These are phyloP conservation scores for Ajuga reptans DNA, from an alignment of 305 asterid species.

Conservation along the genomic window DNA sequence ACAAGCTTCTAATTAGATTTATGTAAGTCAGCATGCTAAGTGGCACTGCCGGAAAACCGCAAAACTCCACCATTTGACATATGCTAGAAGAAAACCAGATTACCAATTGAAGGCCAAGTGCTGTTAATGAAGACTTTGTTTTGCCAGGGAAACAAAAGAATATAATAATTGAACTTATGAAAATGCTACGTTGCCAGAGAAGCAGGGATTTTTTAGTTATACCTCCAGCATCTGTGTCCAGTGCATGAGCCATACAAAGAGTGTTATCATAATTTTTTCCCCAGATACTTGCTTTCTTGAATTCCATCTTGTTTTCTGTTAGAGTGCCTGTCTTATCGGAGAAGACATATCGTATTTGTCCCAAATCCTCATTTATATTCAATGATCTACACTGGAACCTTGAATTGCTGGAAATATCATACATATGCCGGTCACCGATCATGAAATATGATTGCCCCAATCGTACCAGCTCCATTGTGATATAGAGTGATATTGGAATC, in stretches of 20 bases:
- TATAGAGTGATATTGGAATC: slow-evolving; percentile 95
- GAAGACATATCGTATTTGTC: slow-evolving; percentile 84
- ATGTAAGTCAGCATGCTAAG: slow-evolving; percentile 1
- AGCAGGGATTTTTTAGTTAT: slow-evolving; percentile 20
- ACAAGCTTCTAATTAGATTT: background rate
- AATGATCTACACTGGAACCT: slow-evolving; percentile 97
- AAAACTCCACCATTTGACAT: background rate
- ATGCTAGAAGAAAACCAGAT: background rate
- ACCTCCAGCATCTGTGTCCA: slow-evolving; percentile 49
- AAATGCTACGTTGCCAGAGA: background rate
- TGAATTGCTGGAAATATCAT: slow-evolving; percentile 57
- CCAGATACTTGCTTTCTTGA: slow-evolving; percentile 73
- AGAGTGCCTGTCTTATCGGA: slow-evolving; percentile 96
- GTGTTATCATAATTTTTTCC: slow-evolving; percentile 61
- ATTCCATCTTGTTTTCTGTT: slow-evolving; percentile 98
- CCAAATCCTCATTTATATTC: slow-evolving; percentile 97
- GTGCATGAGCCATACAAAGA: slow-evolving; percentile 31
- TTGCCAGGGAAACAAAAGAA: background rate
- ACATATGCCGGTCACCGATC: slow-evolving; percentile 90
- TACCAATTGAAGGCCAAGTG: background rate
- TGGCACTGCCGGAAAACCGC: background rate
- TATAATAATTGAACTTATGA: background rate
- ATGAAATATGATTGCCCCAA: slow-evolving; percentile 96
- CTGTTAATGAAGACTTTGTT: background rate
- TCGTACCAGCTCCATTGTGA: slow-evolving; percentile 97